Evolutionary conservation across 2,329 filamentous ascomycete genomes (phyloP).

Genomic region (Verticillium nubilum): DNA sequence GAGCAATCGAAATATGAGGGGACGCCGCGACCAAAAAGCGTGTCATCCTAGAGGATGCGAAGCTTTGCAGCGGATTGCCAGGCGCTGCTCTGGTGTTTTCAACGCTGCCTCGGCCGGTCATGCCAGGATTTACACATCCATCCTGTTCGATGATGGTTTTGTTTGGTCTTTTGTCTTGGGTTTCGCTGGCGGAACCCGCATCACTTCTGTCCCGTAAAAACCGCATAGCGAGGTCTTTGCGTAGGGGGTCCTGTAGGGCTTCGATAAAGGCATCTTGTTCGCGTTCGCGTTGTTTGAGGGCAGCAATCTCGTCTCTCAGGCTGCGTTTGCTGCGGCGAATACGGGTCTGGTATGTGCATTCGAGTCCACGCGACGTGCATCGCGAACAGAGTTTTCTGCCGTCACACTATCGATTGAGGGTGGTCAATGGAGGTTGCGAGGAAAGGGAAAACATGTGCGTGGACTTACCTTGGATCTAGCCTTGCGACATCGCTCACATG

Average conservation of each 20-base stretch:
- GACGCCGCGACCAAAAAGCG: neutral
- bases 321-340: neutral
- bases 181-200: neutral
- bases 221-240: neutral
- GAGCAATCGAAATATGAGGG: neutral
- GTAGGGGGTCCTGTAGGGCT: neutral
- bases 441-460: no score
- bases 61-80: neutral
- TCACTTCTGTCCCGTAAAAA: neutral
- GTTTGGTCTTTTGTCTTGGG: neutral
- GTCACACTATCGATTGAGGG: neutral
- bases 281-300: neutral
- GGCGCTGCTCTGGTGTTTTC: neutral
- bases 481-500: neutral
- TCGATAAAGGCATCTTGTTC: neutral
- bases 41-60: neutral
- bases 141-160: neutral
- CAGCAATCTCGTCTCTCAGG: neutral
- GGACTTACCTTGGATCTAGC: neutral
- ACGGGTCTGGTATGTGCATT: conserved; percentile 2
- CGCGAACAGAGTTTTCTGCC: conserved; percentile 3
- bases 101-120: neutral
- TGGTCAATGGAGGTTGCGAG: no score
- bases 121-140: neutral
- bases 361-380: neutral